Base-by-base conservation (phyloP, 495 filamentous ascomycete genomes). In the Hypoxylon cercidicola region DNA sequence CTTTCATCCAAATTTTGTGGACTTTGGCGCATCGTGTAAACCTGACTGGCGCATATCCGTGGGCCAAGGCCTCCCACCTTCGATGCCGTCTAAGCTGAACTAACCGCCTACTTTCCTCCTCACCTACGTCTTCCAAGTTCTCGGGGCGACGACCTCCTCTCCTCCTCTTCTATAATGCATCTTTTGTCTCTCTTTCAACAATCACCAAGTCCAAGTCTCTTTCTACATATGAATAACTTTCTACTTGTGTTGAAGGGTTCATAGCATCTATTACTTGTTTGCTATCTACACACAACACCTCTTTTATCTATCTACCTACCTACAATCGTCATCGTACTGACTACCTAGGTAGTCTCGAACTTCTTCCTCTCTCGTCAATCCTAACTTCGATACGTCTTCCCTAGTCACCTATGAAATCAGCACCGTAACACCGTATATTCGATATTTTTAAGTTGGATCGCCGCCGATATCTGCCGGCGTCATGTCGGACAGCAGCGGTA, bases 61-160 rank as follows among this genome's bases (percentile, higher is more conserved):
- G 9, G 8, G 30, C 30, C 10, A 32, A 32, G 30, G 30, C 30
- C 30, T 10, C 8, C 30, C 30, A 56, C 50, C 45, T 51, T 59
- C 55, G n/a, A 60, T 63, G 55, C 44, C 48, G 32, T 48, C 11
- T 53, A 46, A 61, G 32, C 37, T 35, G 49, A 35, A 54, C 48
- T 60, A 68, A 39, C 54, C 64, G 64, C 64, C 55, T 32, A 1
- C 60, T 55, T 35, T 59, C 48, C 53, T 59, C 60, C 39, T 64
- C 47, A 13, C 43, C 50, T 55, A 44, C 7, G 48, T 25, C 40
- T 50, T 46, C 53, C 35, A 59, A 55, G 30, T 57, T 54, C 40
- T 57, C 43, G 40, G 44, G 30, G 37, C 34, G 30, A 57, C 39
- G n/a, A 30, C 39, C 37, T 59, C 28, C 44, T 11, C 39, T 53